Base-by-base conservation (phyloP, 495 filamentous ascomycete species). In the Lichina pygmaea region DNA sequence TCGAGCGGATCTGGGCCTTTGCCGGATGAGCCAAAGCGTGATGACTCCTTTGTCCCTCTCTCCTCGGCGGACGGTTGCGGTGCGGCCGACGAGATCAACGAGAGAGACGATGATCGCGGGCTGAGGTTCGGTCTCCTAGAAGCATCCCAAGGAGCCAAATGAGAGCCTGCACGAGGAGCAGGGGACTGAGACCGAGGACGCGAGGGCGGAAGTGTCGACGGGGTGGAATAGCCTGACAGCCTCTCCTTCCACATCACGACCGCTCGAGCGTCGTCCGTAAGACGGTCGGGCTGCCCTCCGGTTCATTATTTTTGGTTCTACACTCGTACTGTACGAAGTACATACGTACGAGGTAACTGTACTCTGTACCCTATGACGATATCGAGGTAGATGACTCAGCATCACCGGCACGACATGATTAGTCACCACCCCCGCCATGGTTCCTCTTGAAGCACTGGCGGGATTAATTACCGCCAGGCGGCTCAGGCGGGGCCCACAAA, bases 241-340 rank as follows among this genome's bases (percentile, higher is more conserved):
- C 82, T 76, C 66, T 92, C 82, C 51, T 86, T 75, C 80, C 81
- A 89, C 84, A 91, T 91, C 50, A 47, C 64, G 36, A 24, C 24
- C 24, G 24, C 24, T 24, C 24, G 24, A 24, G 24, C 24, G 24
- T 24, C 24, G 24, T 24, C 2, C 24, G 1, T 1, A 24, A 24
- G 24, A 24, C 4, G 24, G 2, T 24, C 4, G 24, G 24, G 24
- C n/a, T n/a, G n/a, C n/a, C n/a, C n/a, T n/a, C n/a, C 4, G 24
- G 24, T 24, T 24, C 24, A 24, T 24, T 24, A 24, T 24, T 24
- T 2, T 24, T 24, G 24, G 24, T 24, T 24, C 24, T 24, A 24
- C 24, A 24, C 24, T 4, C 24, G 24, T 24, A 24, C 24, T 24
- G 24, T 24, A 24, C 24, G 24, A 4, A 24, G 24, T 24, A 24